Conservation (phyloP, 108 stramenopile species). For the Skeletonema menzelii region DNA sequence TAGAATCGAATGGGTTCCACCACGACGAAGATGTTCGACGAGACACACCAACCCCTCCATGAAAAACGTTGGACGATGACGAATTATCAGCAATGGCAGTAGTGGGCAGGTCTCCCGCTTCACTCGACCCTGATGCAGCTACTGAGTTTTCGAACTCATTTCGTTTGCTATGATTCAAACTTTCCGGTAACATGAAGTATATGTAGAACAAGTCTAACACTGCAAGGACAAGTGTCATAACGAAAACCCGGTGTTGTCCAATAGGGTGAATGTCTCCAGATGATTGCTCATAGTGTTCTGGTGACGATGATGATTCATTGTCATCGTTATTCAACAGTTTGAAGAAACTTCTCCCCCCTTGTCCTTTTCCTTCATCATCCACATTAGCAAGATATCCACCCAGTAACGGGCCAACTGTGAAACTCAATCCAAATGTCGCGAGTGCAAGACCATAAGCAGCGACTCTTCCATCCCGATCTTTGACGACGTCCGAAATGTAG, state of each 20-base stretch:
- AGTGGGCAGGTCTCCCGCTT: not conserved
- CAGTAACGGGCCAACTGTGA: slow-evolving; percentile 93
- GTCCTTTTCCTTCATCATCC: slow-evolving; percentile 20
- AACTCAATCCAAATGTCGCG: slow-evolving; percentile 94
- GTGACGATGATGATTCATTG: not conserved
- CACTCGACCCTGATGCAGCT: slow-evolving; percentile 2
- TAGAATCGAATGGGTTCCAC: slow-evolving; percentile 73
- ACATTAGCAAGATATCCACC: slow-evolving; percentile 90
- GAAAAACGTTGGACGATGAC: slow-evolving; percentile 30
- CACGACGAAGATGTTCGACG: slow-evolving; percentile 36
- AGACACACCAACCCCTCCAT: slow-evolving; percentile 21
- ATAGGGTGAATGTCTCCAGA: slow-evolving; percentile 33
- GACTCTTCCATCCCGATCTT: slow-evolving; percentile 77
- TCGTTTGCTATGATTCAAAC: slow-evolving; percentile 25
- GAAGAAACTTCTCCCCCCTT: slow-evolving; percentile 51
- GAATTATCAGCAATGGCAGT: slow-evolving; percentile 27
- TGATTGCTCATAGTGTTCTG: not conserved
- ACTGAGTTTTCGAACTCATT: slow-evolving; percentile 18
- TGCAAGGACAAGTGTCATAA: slow-evolving; percentile 57
- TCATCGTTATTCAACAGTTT: slow-evolving; percentile 23
- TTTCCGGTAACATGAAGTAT: slow-evolving; percentile 76
- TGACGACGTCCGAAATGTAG: slow-evolving; percentile 94
- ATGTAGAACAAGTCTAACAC: slow-evolving; percentile 80
- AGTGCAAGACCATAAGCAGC: slow-evolving; percentile 96
- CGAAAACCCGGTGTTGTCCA: slow-evolving; percentile 71